Evolutionary conservation across 2,329 filamentous ascomycete genomes (phyloP), one percentile per base, ranked within the genome.

Genomic region (Sarocladiaceae sp.): DNA sequence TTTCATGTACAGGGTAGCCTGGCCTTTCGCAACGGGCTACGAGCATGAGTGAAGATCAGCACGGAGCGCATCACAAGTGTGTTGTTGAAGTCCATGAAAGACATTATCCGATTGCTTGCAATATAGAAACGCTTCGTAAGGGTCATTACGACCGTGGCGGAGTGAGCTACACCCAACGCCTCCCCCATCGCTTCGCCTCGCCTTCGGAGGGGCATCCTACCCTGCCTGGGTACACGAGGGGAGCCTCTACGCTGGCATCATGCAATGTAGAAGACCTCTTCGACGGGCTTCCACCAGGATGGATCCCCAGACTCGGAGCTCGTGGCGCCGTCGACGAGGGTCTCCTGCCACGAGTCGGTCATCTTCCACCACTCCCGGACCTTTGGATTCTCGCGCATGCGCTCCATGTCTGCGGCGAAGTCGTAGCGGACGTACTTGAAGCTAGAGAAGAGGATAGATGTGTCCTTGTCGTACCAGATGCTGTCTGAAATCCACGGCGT

Each of bases 341-440:
- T 74, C 61, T 80, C 82, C 65, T 90, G 86, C 70, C 82, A 87
- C 12, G 70, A 69, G 60, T 91, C 86, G 41, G 86, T 90, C 80
- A 90, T 83, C 47, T 68, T 68, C 85, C 85, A 91, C 87, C 86
- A 91, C 60, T 85, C 80, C 45, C 78, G 74, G 26, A 90, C 83
- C 56, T 82, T 82, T 1, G 78, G 74, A 53, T 89, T 88, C 46
- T 78, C 78, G 1, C 74, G 72, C 85, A 90, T 89, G 49, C 70
- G 73, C 61, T 78, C 74, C 87, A 91, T 90, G 57, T 91, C 86
- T 9, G 71, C 81, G 2, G 76, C 80, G 48, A 78, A 89, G 50
- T 87, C 75, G 48, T 75, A 75, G 0, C 87, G 86, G n/a, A 84
- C 70, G 55, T 90, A 91, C 60, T 87, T 89, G 70, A 89, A 88